phyloP scores from a whole-genome alignment of 139 green algal genomes.

The Picochlorum sp. region DNA sequence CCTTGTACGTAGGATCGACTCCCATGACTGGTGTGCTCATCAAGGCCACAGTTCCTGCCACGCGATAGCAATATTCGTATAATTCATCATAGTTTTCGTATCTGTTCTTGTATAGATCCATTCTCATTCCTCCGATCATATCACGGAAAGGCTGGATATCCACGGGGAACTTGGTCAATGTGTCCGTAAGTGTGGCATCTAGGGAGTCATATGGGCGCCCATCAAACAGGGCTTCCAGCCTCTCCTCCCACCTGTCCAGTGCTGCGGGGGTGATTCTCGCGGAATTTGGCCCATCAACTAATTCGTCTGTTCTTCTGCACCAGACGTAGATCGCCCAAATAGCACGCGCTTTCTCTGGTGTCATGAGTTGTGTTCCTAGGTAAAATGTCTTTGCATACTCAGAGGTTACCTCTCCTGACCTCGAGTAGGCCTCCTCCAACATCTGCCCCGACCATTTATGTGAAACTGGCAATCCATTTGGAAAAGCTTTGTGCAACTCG shows the following conservation, averaged over 20 bases:
- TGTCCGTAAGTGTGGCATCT: constrained; percentile 93
- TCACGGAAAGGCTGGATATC: constrained; percentile 94
- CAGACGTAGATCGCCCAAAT: constrained; percentile 99
- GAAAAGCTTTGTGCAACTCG: constrained; percentile 37
- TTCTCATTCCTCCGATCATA: constrained; percentile 99
- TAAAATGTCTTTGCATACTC: constrained; percentile 99
- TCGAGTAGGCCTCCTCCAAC: constrained; percentile 71
- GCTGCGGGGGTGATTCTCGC: constrained; percentile 87
- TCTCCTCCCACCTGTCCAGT: constrained; percentile 92
- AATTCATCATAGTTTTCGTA: constrained; percentile 98
- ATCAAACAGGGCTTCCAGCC: constrained; percentile 84
- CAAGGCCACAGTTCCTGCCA: constrained; percentile 94
- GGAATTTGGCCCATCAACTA: constrained; percentile 97
- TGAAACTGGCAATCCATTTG: constrained; percentile 23
- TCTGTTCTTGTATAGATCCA: constrained; percentile 90
- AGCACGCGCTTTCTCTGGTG: constrained; percentile 80
- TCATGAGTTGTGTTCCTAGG: constrained; percentile 97
- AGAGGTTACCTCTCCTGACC: constrained; percentile 77
- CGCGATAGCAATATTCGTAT: constrained; percentile 98
- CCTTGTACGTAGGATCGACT: constrained; percentile 78
- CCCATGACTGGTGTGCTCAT: constrained; percentile 98
- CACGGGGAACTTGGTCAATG: constrained; percentile 77
- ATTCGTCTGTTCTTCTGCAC: constrained; percentile 96
- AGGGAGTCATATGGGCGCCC: constrained; percentile 90
- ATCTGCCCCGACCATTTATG: constrained; percentile 24